Base-by-base conservation (phyloP, 176 grass and related monocot genomes). In the Pontederia paniculata region DNA sequence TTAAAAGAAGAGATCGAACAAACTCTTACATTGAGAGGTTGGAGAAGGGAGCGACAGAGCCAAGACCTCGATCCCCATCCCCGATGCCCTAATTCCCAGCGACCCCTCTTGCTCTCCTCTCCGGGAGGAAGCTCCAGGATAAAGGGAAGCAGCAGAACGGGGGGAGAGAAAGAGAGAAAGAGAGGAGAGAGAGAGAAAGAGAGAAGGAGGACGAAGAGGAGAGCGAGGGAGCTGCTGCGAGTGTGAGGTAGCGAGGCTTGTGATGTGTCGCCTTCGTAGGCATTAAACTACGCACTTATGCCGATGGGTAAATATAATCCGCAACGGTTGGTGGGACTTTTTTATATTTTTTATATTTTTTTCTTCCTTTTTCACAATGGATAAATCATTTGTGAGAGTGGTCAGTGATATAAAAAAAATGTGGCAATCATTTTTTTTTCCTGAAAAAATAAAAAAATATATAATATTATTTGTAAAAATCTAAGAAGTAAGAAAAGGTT, bases 31-130 rank as follows among this genome's bases (percentile, higher is more conserved):
- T 45, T 75, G 78, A 21, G 72, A 76, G 12, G 78, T 37, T n/a
- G 78, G 78, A 54, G 78, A 76, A 48, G 78, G 72, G 57, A 71
- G 72, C 31, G 78, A 71, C 37, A 81, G 72, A 23, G 78, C 78
- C 28, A 76, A 22, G 53, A 81, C 73, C 58, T 81, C 78, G 53
- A 81, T 71, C 37, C 78, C 78, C 78, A 81, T 81, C 25, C 54
- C 1, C 12, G 21, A 21, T 18, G 8, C 10, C 44, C 50, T 23
- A 21, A 31, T 73, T 37, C 28, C 28, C 28, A 37, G 28, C 28
- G 28, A 37, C 7, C 28, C 28, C 28, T 37, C 7, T 28, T 42
- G 21, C 22, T 28, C 17, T 17, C 22, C 31, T 65, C 48, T 21
- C 52, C 17, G 23, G 54, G 28, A 37, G 28, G 7, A 37, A 6